Evolutionary conservation across 2,329 filamentous ascomycete species (phyloP).

Genomic region (Whalleya microplaca): DNA sequence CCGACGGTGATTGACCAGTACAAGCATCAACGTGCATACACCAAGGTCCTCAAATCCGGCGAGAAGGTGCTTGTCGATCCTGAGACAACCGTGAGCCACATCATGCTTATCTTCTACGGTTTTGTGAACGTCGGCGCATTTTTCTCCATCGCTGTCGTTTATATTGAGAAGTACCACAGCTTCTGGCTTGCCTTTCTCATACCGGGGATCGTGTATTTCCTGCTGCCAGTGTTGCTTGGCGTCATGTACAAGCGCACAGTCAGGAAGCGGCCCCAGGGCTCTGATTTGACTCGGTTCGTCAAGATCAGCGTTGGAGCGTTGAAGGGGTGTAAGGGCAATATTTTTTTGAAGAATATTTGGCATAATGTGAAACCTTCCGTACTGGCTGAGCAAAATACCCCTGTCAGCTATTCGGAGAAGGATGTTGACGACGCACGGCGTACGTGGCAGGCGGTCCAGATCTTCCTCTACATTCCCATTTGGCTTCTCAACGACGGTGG

Average conservation of each 20-base stretch:
- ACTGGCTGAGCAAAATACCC: constrained; percentile 47
- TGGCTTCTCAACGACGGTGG: constrained; percentile 47
- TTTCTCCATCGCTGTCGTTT: constrained; percentile 56
- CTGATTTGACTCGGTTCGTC: constrained; percentile 63
- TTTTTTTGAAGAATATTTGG: constrained; percentile 62
- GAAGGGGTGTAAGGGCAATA: constrained; percentile 55
- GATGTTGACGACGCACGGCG: constrained; percentile 69
- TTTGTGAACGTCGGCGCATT: constrained; percentile 57
- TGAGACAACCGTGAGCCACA: constrained; percentile 50
- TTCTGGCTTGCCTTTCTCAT: constrained; percentile 60
- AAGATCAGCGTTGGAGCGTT: constrained; percentile 57
- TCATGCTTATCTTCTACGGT: constrained; percentile 40
- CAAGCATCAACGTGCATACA: constrained; percentile 43
- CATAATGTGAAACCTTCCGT: constrained; percentile 60
- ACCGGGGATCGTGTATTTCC: constrained; percentile 53
- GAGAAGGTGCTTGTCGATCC: constrained; percentile 52
- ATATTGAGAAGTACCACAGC: constrained; percentile 64
- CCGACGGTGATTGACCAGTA: constrained; percentile 51
- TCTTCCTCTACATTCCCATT: constrained; percentile 47
- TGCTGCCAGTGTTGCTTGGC: constrained; percentile 61
- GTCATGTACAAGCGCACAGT: constrained; percentile 61
- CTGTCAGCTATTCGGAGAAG: constrained; percentile 66
- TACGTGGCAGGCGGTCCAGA: constrained; percentile 46
- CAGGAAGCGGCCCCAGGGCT: constrained; percentile 64
- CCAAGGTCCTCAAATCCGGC: constrained; percentile 46